Evolutionary conservation across 2,329 filamentous ascomycete species (phyloP).

Genomic region (Fusarium sp.): DNA sequence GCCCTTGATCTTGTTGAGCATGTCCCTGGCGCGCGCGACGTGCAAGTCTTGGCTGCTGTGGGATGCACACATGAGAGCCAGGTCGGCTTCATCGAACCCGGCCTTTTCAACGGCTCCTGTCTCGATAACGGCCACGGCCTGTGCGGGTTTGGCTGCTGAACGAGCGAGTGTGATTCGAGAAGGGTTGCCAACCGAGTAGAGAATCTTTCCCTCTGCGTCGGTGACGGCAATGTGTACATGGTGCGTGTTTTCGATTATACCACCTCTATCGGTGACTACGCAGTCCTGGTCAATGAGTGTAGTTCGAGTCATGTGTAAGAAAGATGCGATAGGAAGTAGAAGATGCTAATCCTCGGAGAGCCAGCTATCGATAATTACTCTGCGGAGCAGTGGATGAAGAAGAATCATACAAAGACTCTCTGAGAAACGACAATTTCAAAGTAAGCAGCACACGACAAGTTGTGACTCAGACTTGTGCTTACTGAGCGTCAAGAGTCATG

Average conservation of each 20-base stretch:
- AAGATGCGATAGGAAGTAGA: not conserved
- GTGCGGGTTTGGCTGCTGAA: slow-evolving; percentile 57
- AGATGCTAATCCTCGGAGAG: no score
- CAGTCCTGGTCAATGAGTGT: slow-evolving; percentile 38
- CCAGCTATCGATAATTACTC: no score
- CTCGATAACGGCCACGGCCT: slow-evolving; percentile 56
- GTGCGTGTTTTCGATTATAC: slow-evolving; percentile 56
- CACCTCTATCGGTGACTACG: slow-evolving; percentile 51
- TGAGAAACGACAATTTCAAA: no score
- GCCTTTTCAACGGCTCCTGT: slow-evolving; percentile 51
- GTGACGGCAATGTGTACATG: slow-evolving; percentile 54
- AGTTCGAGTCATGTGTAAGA: slow-evolving; percentile 24
- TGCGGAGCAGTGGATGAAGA: no score
- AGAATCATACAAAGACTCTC: no score
- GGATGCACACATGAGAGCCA: slow-evolving; percentile 59
- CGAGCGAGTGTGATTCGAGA: slow-evolving; percentile 53
- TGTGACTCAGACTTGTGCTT: no score
- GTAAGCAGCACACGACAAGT: no score
- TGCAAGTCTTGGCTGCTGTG: slow-evolving; percentile 56
- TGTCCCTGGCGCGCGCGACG: slow-evolving; percentile 48
- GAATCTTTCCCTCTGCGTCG: slow-evolving; percentile 50
- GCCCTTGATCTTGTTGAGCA: slow-evolving; percentile 49
- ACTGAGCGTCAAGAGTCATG: no score
- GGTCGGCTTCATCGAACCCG: slow-evolving; percentile 51
- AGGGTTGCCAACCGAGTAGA: slow-evolving; percentile 54